Conservation (phyloP, 2,329 filamentous ascomycete species). For the Sporothrix dimorphospora region DNA sequence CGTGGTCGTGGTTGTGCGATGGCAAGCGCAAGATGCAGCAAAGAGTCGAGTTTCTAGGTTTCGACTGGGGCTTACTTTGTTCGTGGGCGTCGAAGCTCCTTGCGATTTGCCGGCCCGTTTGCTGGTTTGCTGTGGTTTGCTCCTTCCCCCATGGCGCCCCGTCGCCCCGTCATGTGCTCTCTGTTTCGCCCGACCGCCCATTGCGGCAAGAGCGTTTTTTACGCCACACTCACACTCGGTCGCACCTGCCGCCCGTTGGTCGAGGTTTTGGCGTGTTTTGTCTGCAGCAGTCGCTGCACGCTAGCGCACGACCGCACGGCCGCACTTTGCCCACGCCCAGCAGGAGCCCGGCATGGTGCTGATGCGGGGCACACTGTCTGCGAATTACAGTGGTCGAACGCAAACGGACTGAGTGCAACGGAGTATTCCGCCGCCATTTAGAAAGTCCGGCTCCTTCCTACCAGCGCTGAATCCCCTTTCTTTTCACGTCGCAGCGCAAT, state of each 20-base stretch:
- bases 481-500: neutral
- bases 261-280: slow-evolving; percentile 3
- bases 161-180: slow-evolving; percentile 16
- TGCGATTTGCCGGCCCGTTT: slow-evolving; percentile 12
- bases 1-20: slow-evolving; percentile 19
- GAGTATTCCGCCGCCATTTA: neutral
- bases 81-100: slow-evolving; percentile 21
- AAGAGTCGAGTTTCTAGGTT: neutral
- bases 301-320: neutral
- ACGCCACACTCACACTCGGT: neutral
- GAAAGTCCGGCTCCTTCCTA: neutral
- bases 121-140: slow-evolving; percentile 2
- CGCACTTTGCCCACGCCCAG: neutral
- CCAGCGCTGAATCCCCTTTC: neutral
- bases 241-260: neutral
- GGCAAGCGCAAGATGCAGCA: neutral
- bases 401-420: neutral
- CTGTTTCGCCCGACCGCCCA: neutral
- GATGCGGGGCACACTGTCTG: neutral
- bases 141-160: slow-evolving; percentile 11
- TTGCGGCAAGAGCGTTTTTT: slow-evolving; percentile 6
- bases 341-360: neutral
- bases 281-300: neutral
- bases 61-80: slow-evolving; percentile 7
- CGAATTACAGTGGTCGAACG: neutral